phyloP scores from a whole-genome alignment of 2,329 filamentous ascomycete species.

The Phaeosphaeria sp. region DNA sequence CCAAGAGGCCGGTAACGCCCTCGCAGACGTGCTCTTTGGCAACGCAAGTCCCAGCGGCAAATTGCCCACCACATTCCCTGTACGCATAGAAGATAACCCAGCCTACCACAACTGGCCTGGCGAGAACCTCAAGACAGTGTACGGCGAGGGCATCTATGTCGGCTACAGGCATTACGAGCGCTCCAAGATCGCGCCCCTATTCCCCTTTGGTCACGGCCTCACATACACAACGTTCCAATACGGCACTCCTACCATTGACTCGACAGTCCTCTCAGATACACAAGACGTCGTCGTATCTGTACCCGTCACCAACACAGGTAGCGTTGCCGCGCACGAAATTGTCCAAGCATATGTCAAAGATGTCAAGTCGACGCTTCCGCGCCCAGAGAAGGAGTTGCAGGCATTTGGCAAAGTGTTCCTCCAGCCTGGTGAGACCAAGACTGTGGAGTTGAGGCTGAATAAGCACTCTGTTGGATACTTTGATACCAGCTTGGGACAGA shows the following conservation, averaged over 20 bases:
- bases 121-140: slow-evolving; percentile 71
- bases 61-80: slow-evolving; percentile 74
- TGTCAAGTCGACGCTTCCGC: slow-evolving; percentile 65
- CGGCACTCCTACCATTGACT: slow-evolving; percentile 62
- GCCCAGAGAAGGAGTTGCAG: slow-evolving; percentile 74
- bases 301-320: slow-evolving; percentile 64
- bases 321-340: slow-evolving; percentile 65
- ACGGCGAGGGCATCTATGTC: slow-evolving; percentile 75
- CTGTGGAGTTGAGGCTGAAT: slow-evolving; percentile 44
- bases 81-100: slow-evolving; percentile 65
- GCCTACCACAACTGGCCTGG: slow-evolving; percentile 76
- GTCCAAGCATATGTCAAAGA: slow-evolving; percentile 74
- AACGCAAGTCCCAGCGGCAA: slow-evolving; percentile 77
- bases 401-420: slow-evolving; percentile 63
- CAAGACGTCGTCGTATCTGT: slow-evolving; percentile 56
- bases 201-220: slow-evolving; percentile 79
- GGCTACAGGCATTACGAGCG: slow-evolving; percentile 77
- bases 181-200: slow-evolving; percentile 64
- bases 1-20: slow-evolving; percentile 83
- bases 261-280: slow-evolving; percentile 55
- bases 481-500: slow-evolving; percentile 59
- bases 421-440: slow-evolving; percentile 45
- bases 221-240: slow-evolving; percentile 78
- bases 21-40: slow-evolving; percentile 79
- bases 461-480: slow-evolving; percentile 65